Base-by-base conservation (phyloP, 352 stramenopile genomes). In the Achlya hypogyna region DNA sequence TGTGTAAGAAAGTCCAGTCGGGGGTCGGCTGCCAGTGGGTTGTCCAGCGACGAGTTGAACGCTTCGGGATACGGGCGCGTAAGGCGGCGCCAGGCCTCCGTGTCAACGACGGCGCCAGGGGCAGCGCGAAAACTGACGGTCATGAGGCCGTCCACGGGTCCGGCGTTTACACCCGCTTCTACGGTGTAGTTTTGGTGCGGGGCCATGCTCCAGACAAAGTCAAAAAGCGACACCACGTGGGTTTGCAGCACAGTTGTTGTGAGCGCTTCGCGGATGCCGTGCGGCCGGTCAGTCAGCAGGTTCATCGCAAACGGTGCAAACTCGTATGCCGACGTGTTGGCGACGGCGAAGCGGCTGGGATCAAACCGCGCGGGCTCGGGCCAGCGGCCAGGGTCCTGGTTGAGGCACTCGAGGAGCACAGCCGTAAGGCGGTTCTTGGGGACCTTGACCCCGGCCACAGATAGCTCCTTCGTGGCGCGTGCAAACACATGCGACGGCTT, bases 1-100 rank as follows among this genome's bases (percentile, higher is more conserved):
- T 67, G 38, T 4, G 60, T 67, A 20, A 22, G 59, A 18, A 53
- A 42, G 23, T 67, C 60, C 12, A 67, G 60, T 1, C 60, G 60
- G n/a, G 28, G 23, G 32, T 67, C 60, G 6, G 31, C 34, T 0
- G 47, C 29, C 14, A 35, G 23, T 5, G 38, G 31, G 3, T 10
- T 42, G 38, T 66, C 59, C 18, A 58, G 28, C 22, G 27, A 34
- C 5, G 25, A 25, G 28, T 31, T 45, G 29, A 58, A 66, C 6
- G 23, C 5, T 25, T 67, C 59, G 32, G 60, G 42, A 2, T 59
- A 27, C 10, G 60, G 60, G 10, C 42, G 60, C 10, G 10, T 4
- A 20, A 67, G 27, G 10, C 43, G 47, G n/a, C 10, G 22, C 60
- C 43, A 67, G 16, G 43, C 60, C 29, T 54, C 60, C 4, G 12